phyloP scores from a whole-genome alignment of 2,329 filamentous ascomycete genomes.

The Claviceps arundinis region DNA sequence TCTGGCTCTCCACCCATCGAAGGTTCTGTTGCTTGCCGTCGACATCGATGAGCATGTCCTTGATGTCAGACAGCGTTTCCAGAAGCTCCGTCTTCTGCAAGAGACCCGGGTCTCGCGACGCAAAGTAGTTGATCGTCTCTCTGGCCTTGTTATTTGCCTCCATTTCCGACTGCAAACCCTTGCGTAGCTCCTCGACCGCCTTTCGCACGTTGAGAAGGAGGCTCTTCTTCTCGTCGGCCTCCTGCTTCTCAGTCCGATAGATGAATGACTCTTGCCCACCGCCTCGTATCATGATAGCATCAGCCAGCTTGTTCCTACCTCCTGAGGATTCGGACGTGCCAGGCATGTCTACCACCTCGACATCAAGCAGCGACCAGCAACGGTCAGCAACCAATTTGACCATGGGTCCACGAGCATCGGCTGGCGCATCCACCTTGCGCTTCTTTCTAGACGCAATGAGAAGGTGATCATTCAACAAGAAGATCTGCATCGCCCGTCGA shows the following conservation, averaged over 20 bases:
- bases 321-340: constrained; percentile 45
- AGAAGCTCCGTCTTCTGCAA: constrained; percentile 69
- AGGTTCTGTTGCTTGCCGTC: constrained; percentile 95
- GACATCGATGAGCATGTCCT: constrained; percentile 86
- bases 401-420: constrained; percentile 36
- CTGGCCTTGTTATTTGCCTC: constrained; percentile 74
- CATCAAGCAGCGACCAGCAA: constrained; percentile 87
- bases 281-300: constrained; percentile 78
- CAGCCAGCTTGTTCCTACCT: constrained; percentile 51
- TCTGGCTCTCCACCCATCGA: constrained; percentile 87
- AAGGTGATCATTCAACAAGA: constrained; percentile 87
- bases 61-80: constrained; percentile 63
- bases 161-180: constrained; percentile 71
- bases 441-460: constrained; percentile 88
- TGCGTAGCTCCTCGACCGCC: constrained; percentile 81
- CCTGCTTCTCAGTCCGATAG: constrained; percentile 76
- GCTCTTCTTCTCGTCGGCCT: constrained; percentile 63
- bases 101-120: constrained; percentile 61
- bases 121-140: constrained; percentile 78
- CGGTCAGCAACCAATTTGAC: constrained; percentile 83
- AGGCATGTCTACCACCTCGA: constrained; percentile 82
- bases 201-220: constrained; percentile 85
- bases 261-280: constrained; percentile 87
- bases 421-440: constrained; percentile 60
- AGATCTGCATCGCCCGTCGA: constrained; percentile 75